phyloP scores from a whole-genome alignment of 768 basidiomycete genomes.

The Leucosporidium scottii region DNA sequence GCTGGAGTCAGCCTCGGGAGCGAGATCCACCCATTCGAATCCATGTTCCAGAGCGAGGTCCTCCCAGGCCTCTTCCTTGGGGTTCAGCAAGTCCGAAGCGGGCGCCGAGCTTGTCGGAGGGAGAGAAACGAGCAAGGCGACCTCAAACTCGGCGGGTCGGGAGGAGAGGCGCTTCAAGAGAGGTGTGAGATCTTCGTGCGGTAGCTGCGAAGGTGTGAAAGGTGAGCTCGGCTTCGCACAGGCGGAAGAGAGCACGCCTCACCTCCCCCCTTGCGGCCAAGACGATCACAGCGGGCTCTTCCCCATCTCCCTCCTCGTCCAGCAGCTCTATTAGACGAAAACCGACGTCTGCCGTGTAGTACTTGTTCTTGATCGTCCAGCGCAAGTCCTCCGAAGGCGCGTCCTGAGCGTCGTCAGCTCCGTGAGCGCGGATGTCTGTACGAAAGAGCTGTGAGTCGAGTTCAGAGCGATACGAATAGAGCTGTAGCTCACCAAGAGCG shows the following conservation, averaged over 20 bases:
- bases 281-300: conserved; percentile 3
- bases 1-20: not conserved
- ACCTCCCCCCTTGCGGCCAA: not conserved
- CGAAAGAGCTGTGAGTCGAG: not conserved
- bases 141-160: not conserved
- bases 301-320: not conserved
- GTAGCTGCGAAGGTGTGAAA: not conserved
- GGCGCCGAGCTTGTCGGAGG: not conserved
- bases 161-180: not conserved
- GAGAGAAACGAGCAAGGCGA: conserved; percentile 2
- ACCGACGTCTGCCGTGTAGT: not conserved
- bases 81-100: not conserved
- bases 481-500: not conserved
- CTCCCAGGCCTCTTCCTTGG: not conserved
- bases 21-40: not conserved
- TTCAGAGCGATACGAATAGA: no score
- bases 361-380: conserved; percentile 10
- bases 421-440: not conserved
- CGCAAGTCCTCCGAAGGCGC: not conserved
- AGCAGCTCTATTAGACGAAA: not conserved
- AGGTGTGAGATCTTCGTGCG: not conserved
- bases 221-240: not conserved
- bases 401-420: not conserved
- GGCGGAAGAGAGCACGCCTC: not conserved
- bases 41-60: conserved; percentile 2